These are phyloP conservation scores for Stachybotrys echinatus DNA, from an alignment of 2,329 filamentous ascomycete species.

Conservation along the genomic window DNA sequence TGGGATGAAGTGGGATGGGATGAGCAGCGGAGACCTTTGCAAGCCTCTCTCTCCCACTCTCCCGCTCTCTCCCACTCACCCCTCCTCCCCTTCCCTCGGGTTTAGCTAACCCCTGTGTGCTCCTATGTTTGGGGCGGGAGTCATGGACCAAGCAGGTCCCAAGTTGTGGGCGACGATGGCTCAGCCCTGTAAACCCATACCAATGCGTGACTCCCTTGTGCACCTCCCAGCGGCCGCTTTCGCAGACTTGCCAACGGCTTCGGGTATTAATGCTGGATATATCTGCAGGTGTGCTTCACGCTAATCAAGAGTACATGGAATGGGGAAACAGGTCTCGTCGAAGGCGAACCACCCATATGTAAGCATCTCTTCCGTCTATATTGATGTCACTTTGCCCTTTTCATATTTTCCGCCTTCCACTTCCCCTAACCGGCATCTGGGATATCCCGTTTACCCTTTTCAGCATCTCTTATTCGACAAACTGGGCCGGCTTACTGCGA, in stretches of 20 bases:
- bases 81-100: not conserved
- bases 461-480: not conserved
- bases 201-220: not conserved
- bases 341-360: not conserved
- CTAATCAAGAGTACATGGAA: not conserved
- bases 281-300: not conserved
- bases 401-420: not conserved
- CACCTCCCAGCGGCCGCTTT: not conserved
- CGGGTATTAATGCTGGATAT: slow-evolving; percentile 1
- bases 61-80: not conserved
- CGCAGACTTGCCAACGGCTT: not conserved
- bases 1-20: not conserved
- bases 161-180: not conserved
- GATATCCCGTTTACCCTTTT: not conserved
- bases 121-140: not conserved
- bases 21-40: not conserved
- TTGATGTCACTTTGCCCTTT: not conserved
- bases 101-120: not conserved
- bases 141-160: not conserved
- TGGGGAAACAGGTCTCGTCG: not conserved
- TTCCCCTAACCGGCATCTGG: not conserved
- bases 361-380: not conserved
- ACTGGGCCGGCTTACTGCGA: not conserved
- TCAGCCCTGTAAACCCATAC: not conserved
- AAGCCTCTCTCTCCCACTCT: not conserved